Evolutionary conservation across 805 yeast species (phyloP), one percentile per base, ranked within the genome.

Genomic region (Candida pseudoglaebosa): DNA sequence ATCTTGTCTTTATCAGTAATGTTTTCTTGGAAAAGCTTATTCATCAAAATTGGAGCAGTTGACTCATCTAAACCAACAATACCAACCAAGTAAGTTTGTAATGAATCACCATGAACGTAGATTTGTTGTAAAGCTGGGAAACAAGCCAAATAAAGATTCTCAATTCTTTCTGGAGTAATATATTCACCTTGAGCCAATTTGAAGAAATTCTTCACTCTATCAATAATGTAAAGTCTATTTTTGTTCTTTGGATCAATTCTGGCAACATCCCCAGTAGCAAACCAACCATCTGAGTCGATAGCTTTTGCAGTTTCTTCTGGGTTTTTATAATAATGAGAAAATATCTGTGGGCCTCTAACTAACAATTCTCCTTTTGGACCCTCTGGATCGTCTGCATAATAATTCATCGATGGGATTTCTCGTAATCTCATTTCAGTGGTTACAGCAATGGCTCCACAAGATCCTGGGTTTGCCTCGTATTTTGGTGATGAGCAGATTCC

Each of bases 391-490:
- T 45, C 46, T n/a, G 65, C 46, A 24, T 43, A 43, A 52, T 75
- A 75, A 18, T 75, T 73, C 78, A 83, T 73, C 24, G 73, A 78
- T 4, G 89, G 86, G 7, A 82, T 69, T 42, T 80, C 85, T 39
- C 73, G 66, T 13, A 81, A 61, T 42, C 73, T 65, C 46, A 79
- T 67, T 49, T 80, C 84, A 13, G 68, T 51, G 18, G 73, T 67
- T 7, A 77, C 61, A 16, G 77, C 71, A n/a, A 76, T 66, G 1
- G 84, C 71, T 14, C 90, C 90, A 45, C 80, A 73, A 3, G 78
- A 65, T n/a, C 83, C 85, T 3, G 60, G 55, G 26, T 58, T 50
- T 21, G 60, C 45, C 39, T 81, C 87, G 43, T 47, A 62, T 5
- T 61, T 59, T 33, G 54, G 56, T 42, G 65, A 54, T 57, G 67